These are phyloP conservation scores for Lasiosphaeris hirsuta DNA, from an alignment of 495 filamentous ascomycete genomes.

Conservation along the genomic window DNA sequence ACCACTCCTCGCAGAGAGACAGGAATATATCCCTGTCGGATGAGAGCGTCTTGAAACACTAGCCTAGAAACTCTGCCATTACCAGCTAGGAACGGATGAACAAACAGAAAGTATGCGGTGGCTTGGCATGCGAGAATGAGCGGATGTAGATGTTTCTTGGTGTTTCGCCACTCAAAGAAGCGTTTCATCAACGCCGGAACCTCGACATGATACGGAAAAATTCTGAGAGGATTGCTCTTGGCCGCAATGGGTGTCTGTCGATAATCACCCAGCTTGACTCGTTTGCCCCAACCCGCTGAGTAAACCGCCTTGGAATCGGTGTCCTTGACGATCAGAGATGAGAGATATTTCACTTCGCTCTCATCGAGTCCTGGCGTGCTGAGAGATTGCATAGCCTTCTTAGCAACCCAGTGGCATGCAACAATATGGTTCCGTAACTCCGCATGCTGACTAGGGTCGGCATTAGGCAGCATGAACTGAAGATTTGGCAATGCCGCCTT, in stretches of 20 bases:
- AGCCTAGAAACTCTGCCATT: neutral
- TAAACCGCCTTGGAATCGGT: neutral
- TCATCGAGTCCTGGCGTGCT: neutral
- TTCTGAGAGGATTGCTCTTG: neutral
- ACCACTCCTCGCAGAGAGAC: neutral
- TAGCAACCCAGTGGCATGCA: neutral
- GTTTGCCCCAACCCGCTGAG: neutral
- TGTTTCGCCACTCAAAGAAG: neutral
- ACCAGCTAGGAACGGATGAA: neutral
- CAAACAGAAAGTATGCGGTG: neutral
- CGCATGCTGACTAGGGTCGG: neutral
- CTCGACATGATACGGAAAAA: neutral
- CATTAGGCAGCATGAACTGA: neutral
- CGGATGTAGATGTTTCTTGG: neutral
- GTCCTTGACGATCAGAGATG: neutral
- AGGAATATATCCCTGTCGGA: neutral
- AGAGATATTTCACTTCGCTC: neutral
- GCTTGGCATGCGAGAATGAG: neutral
- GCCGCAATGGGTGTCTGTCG: neutral
- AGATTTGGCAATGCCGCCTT: neutral
- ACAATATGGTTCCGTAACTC: neutral
- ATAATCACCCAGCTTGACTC: neutral
- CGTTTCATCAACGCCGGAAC: neutral
- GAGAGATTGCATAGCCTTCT: neutral
- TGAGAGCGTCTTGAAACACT: neutral